These are phyloP conservation scores for Chimonanthus praecox DNA, from an alignment of 164 flowering plant genomes.

Conservation along the genomic window DNA sequence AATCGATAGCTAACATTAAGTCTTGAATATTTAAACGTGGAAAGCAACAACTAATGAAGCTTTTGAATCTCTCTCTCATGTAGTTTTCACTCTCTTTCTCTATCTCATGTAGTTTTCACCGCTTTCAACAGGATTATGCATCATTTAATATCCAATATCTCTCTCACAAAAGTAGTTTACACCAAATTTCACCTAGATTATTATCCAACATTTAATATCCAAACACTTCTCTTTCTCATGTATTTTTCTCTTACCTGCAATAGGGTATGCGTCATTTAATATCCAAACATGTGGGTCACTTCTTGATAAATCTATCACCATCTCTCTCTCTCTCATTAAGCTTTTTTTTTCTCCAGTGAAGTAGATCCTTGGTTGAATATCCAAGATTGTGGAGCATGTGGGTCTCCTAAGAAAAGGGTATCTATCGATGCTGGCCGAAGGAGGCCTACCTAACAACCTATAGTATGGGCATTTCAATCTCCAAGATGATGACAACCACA, in stretches of 20 bases:
- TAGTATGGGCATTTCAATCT: conserved; percentile 9
- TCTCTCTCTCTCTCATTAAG: background rate
- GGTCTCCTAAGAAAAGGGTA: conserved; percentile 1
- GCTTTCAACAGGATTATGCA: no score
- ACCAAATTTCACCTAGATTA: no score
- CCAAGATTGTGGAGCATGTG: background rate
- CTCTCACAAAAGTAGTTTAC: no score
- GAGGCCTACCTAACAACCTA: background rate
- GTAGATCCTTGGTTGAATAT: background rate
- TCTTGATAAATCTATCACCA: background rate
- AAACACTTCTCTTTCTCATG: no score
- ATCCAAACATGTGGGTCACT: background rate
- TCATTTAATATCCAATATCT: no score
- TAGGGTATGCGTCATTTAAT: background rate
- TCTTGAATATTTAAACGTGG: background rate
- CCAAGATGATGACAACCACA: conserved; percentile 7
- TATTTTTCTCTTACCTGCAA: background rate
- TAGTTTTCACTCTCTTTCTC: conserved; percentile 8
- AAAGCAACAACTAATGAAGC: background rate
- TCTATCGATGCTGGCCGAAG: background rate
- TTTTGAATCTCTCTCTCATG: conserved; percentile 4
- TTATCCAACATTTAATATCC: no score
- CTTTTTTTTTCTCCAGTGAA: background rate
- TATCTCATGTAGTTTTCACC: background rate
- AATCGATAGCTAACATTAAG: background rate